Conservation (phyloP, 176 grass and related monocot species). For the Aegilops tauschii region DNA sequence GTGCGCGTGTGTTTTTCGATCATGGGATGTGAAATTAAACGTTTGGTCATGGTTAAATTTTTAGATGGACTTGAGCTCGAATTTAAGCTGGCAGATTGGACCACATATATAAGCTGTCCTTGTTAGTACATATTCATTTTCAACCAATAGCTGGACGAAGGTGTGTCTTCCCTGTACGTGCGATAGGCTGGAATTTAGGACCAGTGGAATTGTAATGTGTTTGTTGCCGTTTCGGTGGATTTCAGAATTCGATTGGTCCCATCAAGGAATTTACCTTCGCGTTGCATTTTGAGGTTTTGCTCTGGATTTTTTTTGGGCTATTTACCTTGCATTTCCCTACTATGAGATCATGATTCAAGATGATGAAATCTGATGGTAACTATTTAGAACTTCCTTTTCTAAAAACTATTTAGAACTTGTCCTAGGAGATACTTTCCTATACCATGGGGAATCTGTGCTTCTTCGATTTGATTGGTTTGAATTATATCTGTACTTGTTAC, state of each 20-base stretch:
- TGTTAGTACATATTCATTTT: constrained; percentile 12
- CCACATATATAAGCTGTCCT: neutral
- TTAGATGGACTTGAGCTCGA: neutral
- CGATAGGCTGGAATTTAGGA: neutral
- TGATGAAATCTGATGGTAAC: constrained; percentile 5
- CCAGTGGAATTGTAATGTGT: neutral
- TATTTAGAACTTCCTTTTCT: neutral
- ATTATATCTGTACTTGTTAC: neutral
- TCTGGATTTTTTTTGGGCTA: neutral
- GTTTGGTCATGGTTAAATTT: neutral
- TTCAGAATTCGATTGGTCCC: constrained; percentile 7
- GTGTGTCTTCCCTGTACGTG: neutral
- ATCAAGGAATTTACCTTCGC: neutral
- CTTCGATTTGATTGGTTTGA: constrained; percentile 17
- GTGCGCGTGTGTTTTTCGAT: neutral
- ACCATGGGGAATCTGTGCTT: neutral
- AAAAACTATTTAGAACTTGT: neutral
- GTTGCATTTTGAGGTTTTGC: neutral
- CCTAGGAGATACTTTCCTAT: neutral
- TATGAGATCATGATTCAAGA: neutral
- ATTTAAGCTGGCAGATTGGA: constrained; percentile 12
- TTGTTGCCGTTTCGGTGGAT: neutral
- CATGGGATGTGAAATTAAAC: neutral
- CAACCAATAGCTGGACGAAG: constrained; percentile 22
- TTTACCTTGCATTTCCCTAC: neutral